Base-by-base conservation (phyloP, 2,329 filamentous ascomycete genomes). In the Magnaporthales sp. region DNA sequence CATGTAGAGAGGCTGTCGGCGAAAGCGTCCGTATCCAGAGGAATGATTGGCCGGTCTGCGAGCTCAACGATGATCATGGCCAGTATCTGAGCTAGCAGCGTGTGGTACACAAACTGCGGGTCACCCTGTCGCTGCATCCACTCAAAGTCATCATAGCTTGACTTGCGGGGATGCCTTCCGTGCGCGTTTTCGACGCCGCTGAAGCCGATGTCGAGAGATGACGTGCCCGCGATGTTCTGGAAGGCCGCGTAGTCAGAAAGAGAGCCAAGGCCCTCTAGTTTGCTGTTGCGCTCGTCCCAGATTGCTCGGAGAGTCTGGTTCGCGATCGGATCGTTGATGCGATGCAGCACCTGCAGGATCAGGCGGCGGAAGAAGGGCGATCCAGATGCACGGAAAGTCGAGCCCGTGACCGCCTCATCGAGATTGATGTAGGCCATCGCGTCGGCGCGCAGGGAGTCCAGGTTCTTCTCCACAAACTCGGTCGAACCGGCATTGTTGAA, bases 401-500 rank as follows among this genome's bases (percentile, higher is more conserved):
- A 78, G 6, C 95, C 95, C 2, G 86, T 85, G 4, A 98, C 89
- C 38, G 90, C 94, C 1, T 89, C 86, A 75, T 94, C 94, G 56
- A 99, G 88, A 73, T 99, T 99, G 70, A 99, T 83, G 73, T 99
- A 99, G 10, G 91, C 93, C 69, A 92, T 87, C 0, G 86, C 94
- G 71, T 95, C 85, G 22, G 84, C 80, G 58, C 91, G 89, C 7
- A 99, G 82, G 3, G 80, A 76, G 0, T 93, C 88, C 30, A 92
- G 81, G 71, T 94, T 89, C 62, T 91, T 89, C 78, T 99, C 95
- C 62, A 99, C 95, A 73, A 91, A 94, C 76, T 99, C 95, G 1
- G 95, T 98, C 11, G 92, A 96, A 9, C 95, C 95, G 67, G 97
- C 91, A 62, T 95, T 80, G 77, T 97, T 97, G 80, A 97, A 98